Percentiles rank a stretch among this genome's conserved stretches.
Conservation (phyloP, 352 stramenopile species). For the Pythium biforme region DNA sequence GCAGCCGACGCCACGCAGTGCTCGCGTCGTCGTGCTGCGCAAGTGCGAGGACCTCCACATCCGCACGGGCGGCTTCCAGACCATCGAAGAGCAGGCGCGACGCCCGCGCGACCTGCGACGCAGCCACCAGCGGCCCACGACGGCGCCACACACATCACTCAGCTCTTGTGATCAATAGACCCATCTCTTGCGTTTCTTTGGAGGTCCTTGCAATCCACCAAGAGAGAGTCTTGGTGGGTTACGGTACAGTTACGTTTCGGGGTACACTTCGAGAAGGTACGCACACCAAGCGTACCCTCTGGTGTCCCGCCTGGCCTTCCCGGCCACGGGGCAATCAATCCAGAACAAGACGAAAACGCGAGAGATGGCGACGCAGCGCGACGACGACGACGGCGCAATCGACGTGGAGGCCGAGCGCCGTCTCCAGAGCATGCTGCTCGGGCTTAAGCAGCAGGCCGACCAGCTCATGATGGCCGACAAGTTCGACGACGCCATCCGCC, state of each 20-base stretch:
- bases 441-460: slow-evolving; percentile 69
- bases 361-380: slow-evolving; percentile 8
- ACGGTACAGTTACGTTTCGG: neutral
- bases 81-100: slow-evolving; percentile 65
- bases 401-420: slow-evolving; percentile 49
- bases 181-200: neutral
- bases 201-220: too few species aligned
- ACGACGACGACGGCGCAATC: slow-evolving; percentile 32
- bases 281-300: neutral
- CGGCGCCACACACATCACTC: neutral
- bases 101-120: slow-evolving; percentile 23
- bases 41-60: slow-evolving; percentile 66
- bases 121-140: neutral
- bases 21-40: slow-evolving; percentile 44
- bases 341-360: slow-evolving; percentile 4
- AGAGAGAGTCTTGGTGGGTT: neutral
- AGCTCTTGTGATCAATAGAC: neutral
- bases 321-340: slow-evolving; percentile 10
- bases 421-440: slow-evolving; percentile 36
- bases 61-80: slow-evolving; percentile 76
- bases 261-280: neutral
- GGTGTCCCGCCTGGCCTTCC: neutral
- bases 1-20: neutral
- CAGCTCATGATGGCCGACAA: slow-evolving; percentile 52
- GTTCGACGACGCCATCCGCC: slow-evolving; percentile 48